Conservation (phyloP, 2,329 filamentous ascomycete species). For the Aspergillus brasiliensis region DNA sequence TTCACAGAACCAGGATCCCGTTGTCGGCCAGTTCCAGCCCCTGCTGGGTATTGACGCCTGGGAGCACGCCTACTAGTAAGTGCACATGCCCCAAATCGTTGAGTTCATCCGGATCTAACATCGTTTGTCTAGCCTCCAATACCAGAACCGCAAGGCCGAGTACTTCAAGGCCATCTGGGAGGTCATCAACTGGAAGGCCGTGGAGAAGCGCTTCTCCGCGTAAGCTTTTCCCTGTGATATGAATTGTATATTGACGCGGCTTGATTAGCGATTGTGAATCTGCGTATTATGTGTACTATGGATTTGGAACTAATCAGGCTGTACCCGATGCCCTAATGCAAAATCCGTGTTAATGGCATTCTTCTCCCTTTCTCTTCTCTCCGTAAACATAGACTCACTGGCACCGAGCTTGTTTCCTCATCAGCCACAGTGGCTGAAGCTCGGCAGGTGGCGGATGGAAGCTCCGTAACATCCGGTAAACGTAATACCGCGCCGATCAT, state of each 20-base stretch:
- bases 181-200: constrained; percentile 93
- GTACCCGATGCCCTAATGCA: constrained; percentile 12
- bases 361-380: neutral
- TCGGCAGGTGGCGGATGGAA: constrained; percentile 1
- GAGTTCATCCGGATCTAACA: constrained; percentile 20
- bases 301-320: constrained; percentile 13
- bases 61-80: constrained; percentile 91
- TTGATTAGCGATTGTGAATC: constrained; percentile 15
- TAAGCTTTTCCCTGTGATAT: constrained; percentile 33
- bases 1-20: constrained; percentile 76
- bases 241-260: constrained; percentile 15
- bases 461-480: constrained; percentile 3
- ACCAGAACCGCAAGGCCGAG: constrained; percentile 95
- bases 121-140: constrained; percentile 66
- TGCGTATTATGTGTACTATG: constrained; percentile 10
- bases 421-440: constrained; percentile 11
- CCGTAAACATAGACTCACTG: neutral
- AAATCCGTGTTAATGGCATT: neutral
- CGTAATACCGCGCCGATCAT: neutral
- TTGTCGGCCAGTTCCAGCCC: constrained; percentile 78
- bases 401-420: neutral
- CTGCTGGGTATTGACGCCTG: constrained; percentile 89
- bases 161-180: constrained; percentile 95
- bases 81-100: constrained; percentile 12
- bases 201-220: constrained; percentile 69